A percentile compares a stretch with the other conserved stretches of the same genome.
phyloP scores from a whole-genome alignment of 2,329 filamentous ascomycete species.

The Beauveria scarabaeidicola region DNA sequence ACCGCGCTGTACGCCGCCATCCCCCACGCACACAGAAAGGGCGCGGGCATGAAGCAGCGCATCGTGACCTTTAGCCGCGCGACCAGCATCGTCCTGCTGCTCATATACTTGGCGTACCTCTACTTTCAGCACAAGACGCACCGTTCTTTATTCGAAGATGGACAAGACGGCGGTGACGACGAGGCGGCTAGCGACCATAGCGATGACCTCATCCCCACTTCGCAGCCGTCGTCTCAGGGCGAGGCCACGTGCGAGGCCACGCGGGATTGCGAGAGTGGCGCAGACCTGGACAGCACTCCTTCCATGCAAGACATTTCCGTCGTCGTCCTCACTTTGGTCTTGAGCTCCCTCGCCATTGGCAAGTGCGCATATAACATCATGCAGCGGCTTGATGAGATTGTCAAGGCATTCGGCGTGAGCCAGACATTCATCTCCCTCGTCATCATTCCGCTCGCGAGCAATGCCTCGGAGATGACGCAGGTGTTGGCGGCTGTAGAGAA shows the following conservation, averaged over 20 bases:
- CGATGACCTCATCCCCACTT: slow-evolving; percentile 5
- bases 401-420: slow-evolving; percentile 9
- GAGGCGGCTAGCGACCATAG: background rate
- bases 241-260: background rate
- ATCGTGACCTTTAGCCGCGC: slow-evolving; percentile 14
- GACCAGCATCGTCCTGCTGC: slow-evolving; percentile 11
- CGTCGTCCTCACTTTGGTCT: background rate
- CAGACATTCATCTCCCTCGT: slow-evolving; percentile 15
- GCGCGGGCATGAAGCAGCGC: slow-evolving; percentile 6
- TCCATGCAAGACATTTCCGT: slow-evolving; percentile 10
- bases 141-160: slow-evolving; percentile 11
- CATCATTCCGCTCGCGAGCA: slow-evolving; percentile 14
- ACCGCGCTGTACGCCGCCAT: slow-evolving; percentile 13
- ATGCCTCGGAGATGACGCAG: slow-evolving; percentile 13
- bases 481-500: slow-evolving; percentile 12
- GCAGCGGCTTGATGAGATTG: slow-evolving; percentile 8
- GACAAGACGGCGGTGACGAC: background rate
- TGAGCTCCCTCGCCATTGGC: slow-evolving; percentile 9
- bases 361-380: slow-evolving; percentile 13
- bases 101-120: slow-evolving; percentile 12
- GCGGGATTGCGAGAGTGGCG: slow-evolving; percentile 5
- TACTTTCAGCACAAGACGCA: slow-evolving; percentile 15
- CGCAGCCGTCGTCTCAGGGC: background rate
- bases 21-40: background rate
- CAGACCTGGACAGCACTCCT: background rate